Percentiles rank a stretch among this genome's conserved stretches.
phyloP scores from a whole-genome alignment of 192 early-diverging fungal species.

The Linnemannia hyalina region DNA sequence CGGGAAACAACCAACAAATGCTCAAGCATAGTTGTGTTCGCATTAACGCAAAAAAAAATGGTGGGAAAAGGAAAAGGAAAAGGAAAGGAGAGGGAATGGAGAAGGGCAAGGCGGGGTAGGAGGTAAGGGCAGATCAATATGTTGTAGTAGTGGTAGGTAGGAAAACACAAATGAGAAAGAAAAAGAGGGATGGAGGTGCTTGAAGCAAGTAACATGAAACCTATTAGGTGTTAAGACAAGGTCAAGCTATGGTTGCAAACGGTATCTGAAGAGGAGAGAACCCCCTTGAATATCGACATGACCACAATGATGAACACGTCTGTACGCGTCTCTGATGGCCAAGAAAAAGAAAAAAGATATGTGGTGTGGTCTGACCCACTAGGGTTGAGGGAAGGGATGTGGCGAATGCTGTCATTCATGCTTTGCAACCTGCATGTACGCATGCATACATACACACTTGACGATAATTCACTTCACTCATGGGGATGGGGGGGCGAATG shows the following conservation, averaged over 20 bases:
- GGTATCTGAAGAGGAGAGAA: background rate
- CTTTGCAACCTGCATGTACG: background rate
- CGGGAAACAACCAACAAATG: background rate
- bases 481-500: background rate
- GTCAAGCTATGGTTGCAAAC: background rate
- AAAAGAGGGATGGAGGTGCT: background rate
- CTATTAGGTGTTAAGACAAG: background rate
- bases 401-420: background rate
- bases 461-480: background rate
- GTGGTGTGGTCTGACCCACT: background rate
- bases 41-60: background rate
- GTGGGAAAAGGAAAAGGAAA: background rate
- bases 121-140: background rate
- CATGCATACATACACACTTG: background rate
- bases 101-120: background rate
- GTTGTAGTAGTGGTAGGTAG: background rate
- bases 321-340: background rate
- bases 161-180: background rate
- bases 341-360: background rate
- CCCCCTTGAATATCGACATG: background rate
- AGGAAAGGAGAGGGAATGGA: background rate
- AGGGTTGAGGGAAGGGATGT: background rate
- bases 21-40: background rate
- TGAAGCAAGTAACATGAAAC: background rate
- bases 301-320: background rate